Evolutionary conservation across 352 stramenopile species (phyloP).

Genomic region (Pythium utonaiense): DNA sequence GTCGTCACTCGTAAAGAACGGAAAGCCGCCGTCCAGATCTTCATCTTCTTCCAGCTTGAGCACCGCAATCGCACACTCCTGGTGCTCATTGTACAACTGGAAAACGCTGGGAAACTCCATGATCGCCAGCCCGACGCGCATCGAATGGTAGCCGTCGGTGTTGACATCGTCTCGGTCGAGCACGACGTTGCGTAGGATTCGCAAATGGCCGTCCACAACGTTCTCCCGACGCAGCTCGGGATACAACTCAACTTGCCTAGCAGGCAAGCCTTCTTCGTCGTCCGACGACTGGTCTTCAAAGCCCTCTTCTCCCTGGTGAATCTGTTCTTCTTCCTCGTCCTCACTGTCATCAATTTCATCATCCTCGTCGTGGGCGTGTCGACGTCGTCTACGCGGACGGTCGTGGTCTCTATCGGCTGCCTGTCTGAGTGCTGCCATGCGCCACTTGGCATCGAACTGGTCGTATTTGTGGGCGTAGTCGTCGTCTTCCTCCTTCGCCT

Average conservation of each 20-base stretch:
- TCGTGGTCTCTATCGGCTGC: not conserved
- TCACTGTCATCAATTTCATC: not conserved
- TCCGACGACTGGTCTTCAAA: conserved; percentile 4
- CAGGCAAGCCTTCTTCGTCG: conserved; percentile 2
- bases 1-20: conserved; percentile 67
- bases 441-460: conserved; percentile 55
- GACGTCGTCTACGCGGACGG: conserved; percentile 12
- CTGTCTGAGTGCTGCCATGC: conserved; percentile 36
- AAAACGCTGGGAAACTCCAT: conserved; percentile 75
- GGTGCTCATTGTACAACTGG: conserved; percentile 62
- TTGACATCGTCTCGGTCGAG: conserved; percentile 66
- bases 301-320: conserved; percentile 3
- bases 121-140: conserved; percentile 57
- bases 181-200: conserved; percentile 56
- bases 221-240: conserved; percentile 55
- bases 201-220: conserved; percentile 41
- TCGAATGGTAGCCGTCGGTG: conserved; percentile 53
- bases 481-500: conserved; percentile 39
- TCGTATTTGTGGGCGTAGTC: conserved; percentile 48
- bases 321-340: conserved; percentile 12
- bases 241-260: conserved; percentile 21
- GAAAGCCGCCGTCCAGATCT: conserved; percentile 47
- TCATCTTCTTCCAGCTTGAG: conserved; percentile 82
- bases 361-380: not conserved
- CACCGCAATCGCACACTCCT: conserved; percentile 59